A percentile compares a stretch with the other conserved stretches of the same genome.
Evolutionary conservation across 352 stramenopile genomes (phyloP).

Genomic region (Discostella stelligera): DNA sequence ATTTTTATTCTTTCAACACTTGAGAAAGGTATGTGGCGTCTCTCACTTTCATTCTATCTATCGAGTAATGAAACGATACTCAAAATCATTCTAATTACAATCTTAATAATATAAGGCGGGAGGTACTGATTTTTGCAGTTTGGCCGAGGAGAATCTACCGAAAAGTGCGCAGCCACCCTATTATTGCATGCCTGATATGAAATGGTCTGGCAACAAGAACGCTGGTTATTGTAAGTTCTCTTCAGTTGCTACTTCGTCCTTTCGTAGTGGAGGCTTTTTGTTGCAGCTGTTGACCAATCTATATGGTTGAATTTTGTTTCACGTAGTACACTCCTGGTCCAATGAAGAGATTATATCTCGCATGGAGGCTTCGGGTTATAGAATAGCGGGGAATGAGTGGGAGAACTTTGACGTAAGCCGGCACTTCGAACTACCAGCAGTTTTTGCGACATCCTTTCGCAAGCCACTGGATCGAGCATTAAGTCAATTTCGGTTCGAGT

Average conservation of each 20-base stretch:
- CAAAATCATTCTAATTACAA: background rate
- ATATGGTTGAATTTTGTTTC: background rate
- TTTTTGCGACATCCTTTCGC: constrained; percentile 77
- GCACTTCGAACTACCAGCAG: constrained; percentile 68
- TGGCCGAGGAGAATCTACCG: constrained; percentile 71
- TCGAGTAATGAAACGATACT: background rate
- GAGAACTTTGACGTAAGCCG: constrained; percentile 65
- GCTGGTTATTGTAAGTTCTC: constrained; percentile 52
- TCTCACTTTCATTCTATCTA: background rate
- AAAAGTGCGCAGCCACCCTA: constrained; percentile 57
- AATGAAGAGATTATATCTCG: constrained; percentile 64
- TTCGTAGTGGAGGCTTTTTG: background rate
- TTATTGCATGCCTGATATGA: constrained; percentile 80
- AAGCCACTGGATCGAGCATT: constrained; percentile 70
- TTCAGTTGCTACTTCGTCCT: background rate
- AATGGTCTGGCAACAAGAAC: constrained; percentile 55
- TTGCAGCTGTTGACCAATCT: background rate
- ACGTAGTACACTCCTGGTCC: constrained; percentile 43
- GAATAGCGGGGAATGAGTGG: constrained; percentile 77
- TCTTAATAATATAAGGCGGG: too few relatives aligned
- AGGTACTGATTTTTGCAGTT: constrained; percentile 73
- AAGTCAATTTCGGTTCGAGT: constrained; percentile 80
- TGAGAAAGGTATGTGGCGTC: constrained; percentile 55
- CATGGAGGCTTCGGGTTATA: constrained; percentile 46
- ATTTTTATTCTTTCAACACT: constrained; percentile 80